Percentiles rank a stretch among this genome's conserved stretches.
These are phyloP conservation scores for Magnolia kwangsiensis DNA, from an alignment of 164 flowering plant species.

Conservation along the genomic window DNA sequence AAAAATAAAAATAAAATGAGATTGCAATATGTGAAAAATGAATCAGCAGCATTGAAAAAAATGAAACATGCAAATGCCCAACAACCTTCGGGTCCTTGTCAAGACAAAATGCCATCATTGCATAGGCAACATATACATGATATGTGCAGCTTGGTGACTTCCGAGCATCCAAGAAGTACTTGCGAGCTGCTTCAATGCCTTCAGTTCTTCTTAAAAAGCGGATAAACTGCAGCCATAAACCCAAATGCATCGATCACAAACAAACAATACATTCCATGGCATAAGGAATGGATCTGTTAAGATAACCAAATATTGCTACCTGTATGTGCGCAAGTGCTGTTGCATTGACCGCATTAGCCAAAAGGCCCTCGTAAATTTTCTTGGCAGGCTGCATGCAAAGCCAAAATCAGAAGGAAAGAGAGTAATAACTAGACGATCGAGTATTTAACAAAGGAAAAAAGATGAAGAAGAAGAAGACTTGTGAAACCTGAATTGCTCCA, in stretches of 20 bases:
- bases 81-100: conserved; percentile 95
- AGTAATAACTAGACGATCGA: background rate
- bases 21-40: background rate
- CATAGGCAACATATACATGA: conserved; percentile 94
- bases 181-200: conserved; percentile 96
- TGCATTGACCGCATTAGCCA: conserved; percentile 58
- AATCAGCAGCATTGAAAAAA: background rate
- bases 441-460: background rate
- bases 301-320: conserved; percentile 33
- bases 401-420: conserved; percentile 7
- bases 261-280: conserved; percentile 1
- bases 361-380: conserved; percentile 77
- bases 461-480: background rate
- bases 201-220: conserved; percentile 93
- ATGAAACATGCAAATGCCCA: background rate
- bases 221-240: conserved; percentile 52
- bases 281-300: background rate
- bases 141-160: conserved; percentile 86
- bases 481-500: conserved; percentile 73
- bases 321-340: conserved; percentile 86
- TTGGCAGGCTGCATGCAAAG: conserved; percentile 73
- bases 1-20: no score
- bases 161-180: conserved; percentile 87
- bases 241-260: conserved; percentile 1
- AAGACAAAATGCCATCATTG: conserved; percentile 92